Conservation (phyloP, 768 basidiomycete genomes). For the Boletellus ananiceps region DNA sequence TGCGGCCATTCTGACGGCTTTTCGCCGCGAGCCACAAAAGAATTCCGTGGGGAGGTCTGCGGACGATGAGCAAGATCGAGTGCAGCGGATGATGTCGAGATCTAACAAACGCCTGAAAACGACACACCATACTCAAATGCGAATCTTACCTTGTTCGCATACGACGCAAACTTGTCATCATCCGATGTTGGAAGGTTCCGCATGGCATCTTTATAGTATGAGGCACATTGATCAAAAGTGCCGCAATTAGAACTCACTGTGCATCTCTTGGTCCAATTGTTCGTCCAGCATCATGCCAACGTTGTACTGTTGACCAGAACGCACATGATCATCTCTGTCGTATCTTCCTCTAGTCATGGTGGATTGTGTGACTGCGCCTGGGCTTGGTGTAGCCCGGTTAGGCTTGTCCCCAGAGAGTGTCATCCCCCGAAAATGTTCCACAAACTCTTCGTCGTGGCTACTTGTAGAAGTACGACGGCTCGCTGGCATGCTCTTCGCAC, state of each 20-base stretch:
- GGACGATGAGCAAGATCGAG: constrained; percentile 88
- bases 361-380: constrained; percentile 48
- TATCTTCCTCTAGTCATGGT: constrained; percentile 52
- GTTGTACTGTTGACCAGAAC: constrained; percentile 64
- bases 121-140: not conserved
- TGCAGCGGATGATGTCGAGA: constrained; percentile 87
- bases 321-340: constrained; percentile 53
- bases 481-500: constrained; percentile 90
- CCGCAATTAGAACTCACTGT: constrained; percentile 53
- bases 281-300: constrained; percentile 90
- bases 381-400: constrained; percentile 51
- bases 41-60: constrained; percentile 68
- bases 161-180: constrained; percentile 78
- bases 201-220: constrained; percentile 65
- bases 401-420: constrained; percentile 63
- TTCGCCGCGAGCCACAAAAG: constrained; percentile 55
- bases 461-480: constrained; percentile 87
- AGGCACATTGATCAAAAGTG: constrained; percentile 12
- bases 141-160: constrained; percentile 55
- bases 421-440: constrained; percentile 68
- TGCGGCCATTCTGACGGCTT: constrained; percentile 94
- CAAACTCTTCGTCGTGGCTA: constrained; percentile 79
- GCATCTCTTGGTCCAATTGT: constrained; percentile 91
- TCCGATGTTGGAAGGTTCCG: constrained; percentile 82
- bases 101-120: constrained; percentile 34